These are phyloP conservation scores for Teunomyces lycoperdinae DNA, from an alignment of 805 yeast genomes.

Conservation along the genomic window DNA sequence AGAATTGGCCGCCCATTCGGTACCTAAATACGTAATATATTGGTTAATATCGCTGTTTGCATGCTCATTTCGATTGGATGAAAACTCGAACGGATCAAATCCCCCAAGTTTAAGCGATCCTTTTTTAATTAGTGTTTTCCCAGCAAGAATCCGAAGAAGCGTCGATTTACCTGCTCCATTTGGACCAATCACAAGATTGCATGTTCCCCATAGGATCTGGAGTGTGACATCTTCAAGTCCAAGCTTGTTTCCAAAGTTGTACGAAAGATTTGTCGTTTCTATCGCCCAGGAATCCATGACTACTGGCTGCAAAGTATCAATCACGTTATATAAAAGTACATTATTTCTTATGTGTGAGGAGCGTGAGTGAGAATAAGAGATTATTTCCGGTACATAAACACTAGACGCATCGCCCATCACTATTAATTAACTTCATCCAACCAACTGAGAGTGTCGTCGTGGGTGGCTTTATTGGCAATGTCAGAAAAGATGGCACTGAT, in stretches of 20 bases:
- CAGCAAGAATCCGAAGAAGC: constrained; percentile 77
- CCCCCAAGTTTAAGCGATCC: constrained; percentile 78
- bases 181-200: constrained; percentile 84
- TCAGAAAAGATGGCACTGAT: constrained; percentile 14
- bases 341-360: no score
- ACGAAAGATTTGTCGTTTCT: constrained; percentile 61
- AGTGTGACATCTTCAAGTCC: constrained; percentile 68
- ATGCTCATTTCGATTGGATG: constrained; percentile 48
- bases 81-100: constrained; percentile 72
- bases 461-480: constrained; percentile 20
- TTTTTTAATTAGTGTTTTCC: constrained; percentile 77
- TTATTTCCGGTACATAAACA: not conserved
- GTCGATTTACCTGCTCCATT: constrained; percentile 98
- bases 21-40: constrained; percentile 79
- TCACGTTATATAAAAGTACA: no score
- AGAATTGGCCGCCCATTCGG: constrained; percentile 95
- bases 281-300: constrained; percentile 41
- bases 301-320: not conserved
- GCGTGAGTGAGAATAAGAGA: not conserved
- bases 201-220: constrained; percentile 63
- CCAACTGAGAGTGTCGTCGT: constrained; percentile 21
- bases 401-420: not conserved
- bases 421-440: constrained; percentile 10
- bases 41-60: constrained; percentile 44
- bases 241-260: constrained; percentile 60